These are phyloP conservation scores for Clitoria ternatea DNA, from an alignment of 306 rosid genomes.

Conservation along the genomic window DNA sequence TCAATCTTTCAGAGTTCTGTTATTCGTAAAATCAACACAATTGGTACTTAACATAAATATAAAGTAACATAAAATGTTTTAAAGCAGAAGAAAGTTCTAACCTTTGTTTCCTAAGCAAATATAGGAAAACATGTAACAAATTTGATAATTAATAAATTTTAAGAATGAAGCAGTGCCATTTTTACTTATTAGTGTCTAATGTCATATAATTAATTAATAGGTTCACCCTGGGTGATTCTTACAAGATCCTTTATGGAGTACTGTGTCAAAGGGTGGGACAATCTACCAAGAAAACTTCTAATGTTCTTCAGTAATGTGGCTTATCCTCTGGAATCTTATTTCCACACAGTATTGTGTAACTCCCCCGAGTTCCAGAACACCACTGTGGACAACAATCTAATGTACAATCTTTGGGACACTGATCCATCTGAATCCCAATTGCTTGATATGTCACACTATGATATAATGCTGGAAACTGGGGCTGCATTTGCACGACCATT, in stretches of 20 bases:
- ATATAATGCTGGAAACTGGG: constrained; percentile 36
- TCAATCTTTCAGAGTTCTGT: too few relatives aligned
- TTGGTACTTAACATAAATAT: too few relatives aligned
- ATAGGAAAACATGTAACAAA: not conserved
- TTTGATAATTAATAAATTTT: not conserved
- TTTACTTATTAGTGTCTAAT: not conserved
- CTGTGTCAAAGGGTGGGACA: constrained; percentile 69
- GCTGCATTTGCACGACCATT: constrained; percentile 67
- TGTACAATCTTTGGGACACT: constrained; percentile 46
- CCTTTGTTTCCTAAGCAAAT: not conserved
- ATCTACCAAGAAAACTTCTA: constrained; percentile 58
- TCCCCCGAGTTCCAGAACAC: constrained; percentile 49
- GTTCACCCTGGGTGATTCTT: constrained; percentile 69
- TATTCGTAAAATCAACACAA: too few relatives aligned
- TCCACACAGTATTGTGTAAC: constrained; percentile 71
- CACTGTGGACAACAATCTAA: constrained; percentile 37
- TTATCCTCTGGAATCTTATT: constrained; percentile 62
- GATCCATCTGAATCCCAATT: constrained; percentile 37
- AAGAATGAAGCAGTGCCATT: not conserved
- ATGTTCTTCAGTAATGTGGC: constrained; percentile 67
- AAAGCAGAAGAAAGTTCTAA: too few relatives aligned
- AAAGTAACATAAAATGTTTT: too few relatives aligned
- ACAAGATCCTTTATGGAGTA: constrained; percentile 60
- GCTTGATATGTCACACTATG: constrained; percentile 47
- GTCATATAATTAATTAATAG: constrained; percentile 27